phyloP scores from a whole-genome alignment of 177 flowering plant species.

The Vitis hybrid region DNA sequence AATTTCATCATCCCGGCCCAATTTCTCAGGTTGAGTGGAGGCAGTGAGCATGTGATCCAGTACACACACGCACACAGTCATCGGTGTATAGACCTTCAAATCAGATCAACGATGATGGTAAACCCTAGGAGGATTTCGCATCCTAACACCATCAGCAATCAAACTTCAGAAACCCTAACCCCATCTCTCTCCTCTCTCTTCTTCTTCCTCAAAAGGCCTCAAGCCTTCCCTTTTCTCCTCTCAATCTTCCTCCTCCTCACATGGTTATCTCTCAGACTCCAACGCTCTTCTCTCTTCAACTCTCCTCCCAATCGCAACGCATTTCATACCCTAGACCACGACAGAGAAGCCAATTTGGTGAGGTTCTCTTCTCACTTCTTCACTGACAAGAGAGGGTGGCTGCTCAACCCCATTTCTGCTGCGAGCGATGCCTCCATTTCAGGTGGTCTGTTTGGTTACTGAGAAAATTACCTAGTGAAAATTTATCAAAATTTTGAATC shows the following conservation, averaged over 20 bases:
- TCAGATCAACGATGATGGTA: constrained; percentile 27
- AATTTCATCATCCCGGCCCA: too few relatives aligned
- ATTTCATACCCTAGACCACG: constrained; percentile 14
- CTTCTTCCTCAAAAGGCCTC: constrained; percentile 70
- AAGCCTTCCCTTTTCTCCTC: constrained; percentile 75
- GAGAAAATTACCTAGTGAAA: background rate
- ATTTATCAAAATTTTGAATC: background rate
- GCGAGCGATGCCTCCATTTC: constrained; percentile 54
- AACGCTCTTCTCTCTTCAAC: constrained; percentile 30
- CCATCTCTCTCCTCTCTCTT: constrained; percentile 26
- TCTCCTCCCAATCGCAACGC: constrained; percentile 5
- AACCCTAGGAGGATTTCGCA: constrained; percentile 48
- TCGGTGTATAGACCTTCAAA: too few relatives aligned
- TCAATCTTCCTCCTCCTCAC: constrained; percentile 62
- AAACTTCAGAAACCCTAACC: constrained; percentile 20
- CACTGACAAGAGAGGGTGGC: constrained; percentile 79
- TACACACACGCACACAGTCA: too few relatives aligned
- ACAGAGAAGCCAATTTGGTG: constrained; percentile 51
- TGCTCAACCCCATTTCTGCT: constrained; percentile 58
- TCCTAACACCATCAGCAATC: constrained; percentile 11
- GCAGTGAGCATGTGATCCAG: too few relatives aligned
- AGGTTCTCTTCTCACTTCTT: constrained; percentile 44
- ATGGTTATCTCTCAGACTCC: constrained; percentile 77
- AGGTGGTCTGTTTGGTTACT: constrained; percentile 32
- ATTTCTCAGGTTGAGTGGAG: too few relatives aligned